These are phyloP conservation scores for Rhododendron vialii DNA, from an alignment of 148 eudicot genomes.

Conservation along the genomic window DNA sequence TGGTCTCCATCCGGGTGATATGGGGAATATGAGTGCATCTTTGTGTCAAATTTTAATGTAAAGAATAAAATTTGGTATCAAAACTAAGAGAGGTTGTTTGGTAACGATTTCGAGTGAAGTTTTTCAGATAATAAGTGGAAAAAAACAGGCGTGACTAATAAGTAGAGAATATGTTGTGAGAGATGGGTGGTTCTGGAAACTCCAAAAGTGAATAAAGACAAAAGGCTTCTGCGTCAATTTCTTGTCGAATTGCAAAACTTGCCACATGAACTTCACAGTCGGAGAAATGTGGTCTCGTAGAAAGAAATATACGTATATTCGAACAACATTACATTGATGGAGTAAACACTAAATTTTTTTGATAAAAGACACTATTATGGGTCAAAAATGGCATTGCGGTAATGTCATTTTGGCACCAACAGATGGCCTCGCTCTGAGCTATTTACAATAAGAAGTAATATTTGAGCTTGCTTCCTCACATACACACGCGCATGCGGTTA, in stretches of 20 bases:
- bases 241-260: not conserved
- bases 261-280: not conserved
- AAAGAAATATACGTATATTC: not conserved
- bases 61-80: not conserved
- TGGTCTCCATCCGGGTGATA: not conserved
- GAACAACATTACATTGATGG: not conserved
- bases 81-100: not conserved
- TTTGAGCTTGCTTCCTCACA: no score
- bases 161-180: no score
- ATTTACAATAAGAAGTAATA: no score
- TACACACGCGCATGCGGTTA: no score
- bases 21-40: not conserved
- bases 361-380: not conserved
- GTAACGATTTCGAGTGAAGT: no score
- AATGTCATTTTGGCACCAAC: not conserved
- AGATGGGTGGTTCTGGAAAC: no score
- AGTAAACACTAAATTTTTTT: not conserved
- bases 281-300: not conserved
- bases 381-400: no score
- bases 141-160: no score
- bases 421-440: not conserved
- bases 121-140: no score
- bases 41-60: not conserved
- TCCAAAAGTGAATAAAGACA: no score
- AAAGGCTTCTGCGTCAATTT: not conserved